Evolutionary conservation across 164 flowering plant species (phyloP), one percentile per base, ranked within the genome.

Genomic region (Protea cynaroides): DNA sequence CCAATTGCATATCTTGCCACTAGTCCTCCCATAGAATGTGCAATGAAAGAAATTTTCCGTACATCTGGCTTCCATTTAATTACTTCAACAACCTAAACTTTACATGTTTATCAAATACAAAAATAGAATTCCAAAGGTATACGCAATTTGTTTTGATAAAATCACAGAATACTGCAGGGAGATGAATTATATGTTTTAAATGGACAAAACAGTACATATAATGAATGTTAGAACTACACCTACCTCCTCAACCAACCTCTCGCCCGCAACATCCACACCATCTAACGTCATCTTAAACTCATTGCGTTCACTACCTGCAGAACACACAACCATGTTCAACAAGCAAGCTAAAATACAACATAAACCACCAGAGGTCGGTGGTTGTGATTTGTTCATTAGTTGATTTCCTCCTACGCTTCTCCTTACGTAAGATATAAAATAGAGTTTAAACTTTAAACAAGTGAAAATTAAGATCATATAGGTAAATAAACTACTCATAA

Each of bases 261-360:
- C 90, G 13, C 97, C 99, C 97, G 92, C 92, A 34, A 92, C 97
- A 82, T 95, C 99, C 61, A 95, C 90, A 22, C 99, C 97, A 76
- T 95, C 99, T 58, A 95, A 73, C 34, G 97, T 81, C 73, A 81
- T 74, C 65, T 15, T 78, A 47, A 84, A 79, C 69, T 65, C 74
- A 81, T 95, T 95, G 59, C 83, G 64, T 68, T 88, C 85, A 77
- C 99, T 92, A 72, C 97, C 99, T 95, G 79, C 68, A 79, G 25
- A 58, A 18, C 43, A 66, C 29, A 18, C 53, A 67, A 68, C 25
- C 51, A 70, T 56, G 50, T n/a, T 15, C 17, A 49, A 15, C n/a
- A 49, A 15, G 52, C 7, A 49, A 49, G 52, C 52, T 49, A 44
- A 44, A 11, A 44, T 44, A 44, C 49, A 44, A 44, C 8, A 44